Evolutionary conservation across 129 eudicot species (phyloP).

Genomic region (Ambrosia trifida): DNA sequence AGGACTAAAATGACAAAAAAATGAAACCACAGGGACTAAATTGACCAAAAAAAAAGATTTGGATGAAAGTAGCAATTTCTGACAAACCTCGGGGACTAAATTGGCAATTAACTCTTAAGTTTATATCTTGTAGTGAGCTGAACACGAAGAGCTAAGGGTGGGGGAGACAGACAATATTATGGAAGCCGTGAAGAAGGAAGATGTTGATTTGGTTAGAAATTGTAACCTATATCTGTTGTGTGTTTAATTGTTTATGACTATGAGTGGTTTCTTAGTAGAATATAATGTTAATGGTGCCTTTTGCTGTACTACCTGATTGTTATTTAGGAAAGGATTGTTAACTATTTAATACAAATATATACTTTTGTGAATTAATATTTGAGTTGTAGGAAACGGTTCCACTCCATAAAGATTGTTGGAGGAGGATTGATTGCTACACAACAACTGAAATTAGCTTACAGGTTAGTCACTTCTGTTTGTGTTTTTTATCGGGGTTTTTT

Average conservation of each 20-base stretch:
- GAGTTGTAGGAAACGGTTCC: slow-evolving; percentile 58
- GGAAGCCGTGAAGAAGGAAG: slow-evolving; percentile 73
- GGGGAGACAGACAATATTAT: slow-evolving; percentile 55
- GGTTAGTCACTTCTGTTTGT: too few species aligned
- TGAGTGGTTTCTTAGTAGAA: neutral
- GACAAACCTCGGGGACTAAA: too few species aligned
- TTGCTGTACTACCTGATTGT: slow-evolving; percentile 5
- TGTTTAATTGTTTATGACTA: neutral
- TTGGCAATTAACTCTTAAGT: too few species aligned
- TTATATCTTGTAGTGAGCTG: neutral
- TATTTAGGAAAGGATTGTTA: slow-evolving; percentile 5
- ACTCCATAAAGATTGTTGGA: slow-evolving; percentile 56
- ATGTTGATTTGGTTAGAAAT: slow-evolving; percentile 69
- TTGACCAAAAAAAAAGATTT: too few species aligned
- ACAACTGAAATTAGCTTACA: too few species aligned
- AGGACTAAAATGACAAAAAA: too few species aligned
- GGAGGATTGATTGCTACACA: too few species aligned
- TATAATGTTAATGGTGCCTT: slow-evolving; percentile 26
- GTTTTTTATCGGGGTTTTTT: too few species aligned
- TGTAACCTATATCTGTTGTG: slow-evolving; percentile 17
- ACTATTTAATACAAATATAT: neutral
- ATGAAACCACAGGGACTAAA: too few species aligned
- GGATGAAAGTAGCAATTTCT: too few species aligned
- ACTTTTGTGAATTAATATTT: slow-evolving; percentile 10
- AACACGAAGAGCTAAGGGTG: slow-evolving; percentile 37